These are phyloP conservation scores for Solanum sparsipilum DNA, from an alignment of 257 asterid genomes.

Conservation along the genomic window DNA sequence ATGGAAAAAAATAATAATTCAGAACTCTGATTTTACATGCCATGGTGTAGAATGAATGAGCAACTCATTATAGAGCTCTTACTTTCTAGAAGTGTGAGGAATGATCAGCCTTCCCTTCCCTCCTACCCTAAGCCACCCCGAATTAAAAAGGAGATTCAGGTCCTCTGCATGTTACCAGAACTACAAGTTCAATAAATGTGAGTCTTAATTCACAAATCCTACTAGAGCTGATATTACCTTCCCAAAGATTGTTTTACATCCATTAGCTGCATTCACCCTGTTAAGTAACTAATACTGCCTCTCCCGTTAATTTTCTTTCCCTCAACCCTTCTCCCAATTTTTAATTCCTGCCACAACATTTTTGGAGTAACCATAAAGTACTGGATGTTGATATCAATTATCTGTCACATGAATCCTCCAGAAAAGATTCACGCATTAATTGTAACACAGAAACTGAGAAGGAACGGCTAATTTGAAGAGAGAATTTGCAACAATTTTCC, in stretches of 20 bases:
- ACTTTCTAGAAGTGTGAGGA: neutral
- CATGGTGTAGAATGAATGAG: neutral
- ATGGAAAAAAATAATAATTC: neutral
- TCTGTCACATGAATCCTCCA: neutral
- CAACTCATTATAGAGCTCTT: neutral
- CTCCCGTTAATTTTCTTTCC: neutral
- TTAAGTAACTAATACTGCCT: neutral
- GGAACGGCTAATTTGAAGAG: neutral
- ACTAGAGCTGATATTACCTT: neutral
- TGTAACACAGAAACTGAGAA: neutral
- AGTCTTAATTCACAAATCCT: neutral
- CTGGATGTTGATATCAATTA: neutral
- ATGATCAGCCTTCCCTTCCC: neutral
- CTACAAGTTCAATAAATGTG: neutral
- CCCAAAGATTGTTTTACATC: neutral
- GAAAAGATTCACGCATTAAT: neutral
- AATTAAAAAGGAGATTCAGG: neutral
- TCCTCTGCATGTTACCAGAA: neutral
- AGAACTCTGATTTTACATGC: neutral
- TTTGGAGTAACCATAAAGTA: neutral
- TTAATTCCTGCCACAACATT: neutral
- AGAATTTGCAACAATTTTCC: neutral
- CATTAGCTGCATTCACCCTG: neutral
- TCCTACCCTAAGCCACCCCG: neutral
- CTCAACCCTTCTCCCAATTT: neutral